Conservation (phyloP, 2,329 filamentous ascomycete species). For the Fusarium sulawesiense region DNA sequence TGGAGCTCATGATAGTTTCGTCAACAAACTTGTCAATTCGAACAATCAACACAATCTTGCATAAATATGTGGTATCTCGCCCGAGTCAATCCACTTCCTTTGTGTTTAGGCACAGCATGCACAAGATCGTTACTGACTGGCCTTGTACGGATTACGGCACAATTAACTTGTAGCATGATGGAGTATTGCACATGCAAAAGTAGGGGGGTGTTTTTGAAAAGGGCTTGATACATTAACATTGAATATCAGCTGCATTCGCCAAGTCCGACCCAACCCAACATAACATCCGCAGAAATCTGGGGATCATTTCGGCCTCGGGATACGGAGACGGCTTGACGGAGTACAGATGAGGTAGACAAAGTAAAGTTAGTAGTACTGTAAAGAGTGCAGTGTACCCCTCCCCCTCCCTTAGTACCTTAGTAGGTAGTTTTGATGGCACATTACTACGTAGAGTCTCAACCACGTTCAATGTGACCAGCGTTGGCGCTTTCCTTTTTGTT, state of each 20-base stretch:
- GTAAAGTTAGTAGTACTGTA: neutral
- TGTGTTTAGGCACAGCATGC: neutral
- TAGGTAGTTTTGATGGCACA: slow-evolving; percentile 5
- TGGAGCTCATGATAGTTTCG: neutral
- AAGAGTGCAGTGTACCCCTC: slow-evolving; percentile 1
- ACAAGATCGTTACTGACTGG: neutral
- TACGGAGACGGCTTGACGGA: slow-evolving; percentile 1
- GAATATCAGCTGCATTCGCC: neutral
- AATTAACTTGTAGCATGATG: neutral
- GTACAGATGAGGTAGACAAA: neutral
- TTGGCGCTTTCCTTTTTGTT: slow-evolving; percentile 28
- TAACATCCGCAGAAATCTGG: slow-evolving; percentile 11
- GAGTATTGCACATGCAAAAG: slow-evolving; percentile 6
- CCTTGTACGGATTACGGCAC: neutral
- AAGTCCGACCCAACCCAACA: slow-evolving; percentile 36
- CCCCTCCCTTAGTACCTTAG: neutral
- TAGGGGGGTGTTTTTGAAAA: slow-evolving; percentile 2
- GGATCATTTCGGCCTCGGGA: slow-evolving; percentile 38
- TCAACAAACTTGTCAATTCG: neutral
- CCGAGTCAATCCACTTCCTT: neutral
- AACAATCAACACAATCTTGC: neutral
- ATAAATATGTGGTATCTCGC: neutral
- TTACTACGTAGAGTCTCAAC: slow-evolving; percentile 28
- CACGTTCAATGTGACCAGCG: slow-evolving; percentile 8
- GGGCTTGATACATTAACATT: neutral